A percentile compares a stretch with the other conserved stretches of the same genome.
Conservation (phyloP, 2,329 filamentous ascomycete genomes). For the Tolypocladium cylindrosporum region DNA sequence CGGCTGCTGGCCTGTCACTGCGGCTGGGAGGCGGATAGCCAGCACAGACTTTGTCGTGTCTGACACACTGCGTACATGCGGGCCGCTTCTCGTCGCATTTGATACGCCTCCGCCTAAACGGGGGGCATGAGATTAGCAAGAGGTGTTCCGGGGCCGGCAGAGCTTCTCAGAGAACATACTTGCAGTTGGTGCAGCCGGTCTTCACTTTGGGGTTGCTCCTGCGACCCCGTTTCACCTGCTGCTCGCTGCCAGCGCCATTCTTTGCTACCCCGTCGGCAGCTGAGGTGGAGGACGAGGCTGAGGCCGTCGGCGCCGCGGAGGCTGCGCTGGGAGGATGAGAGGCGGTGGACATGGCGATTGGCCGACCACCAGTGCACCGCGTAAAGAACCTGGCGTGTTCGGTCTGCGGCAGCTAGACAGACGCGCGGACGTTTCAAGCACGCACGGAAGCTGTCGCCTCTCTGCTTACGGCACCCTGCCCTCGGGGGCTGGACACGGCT, state of each 20-base stretch:
- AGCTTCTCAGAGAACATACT: conserved; percentile 38
- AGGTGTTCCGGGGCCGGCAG: background rate
- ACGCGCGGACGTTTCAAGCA: background rate
- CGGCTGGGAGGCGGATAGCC: conserved; percentile 52
- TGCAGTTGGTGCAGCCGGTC: conserved; percentile 58
- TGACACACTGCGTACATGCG: conserved; percentile 48
- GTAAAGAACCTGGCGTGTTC: background rate
- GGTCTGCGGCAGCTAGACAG: background rate
- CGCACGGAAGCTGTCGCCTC: background rate
- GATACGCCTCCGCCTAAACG: conserved; percentile 44
- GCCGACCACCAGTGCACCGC: background rate
- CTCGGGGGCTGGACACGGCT: background rate
- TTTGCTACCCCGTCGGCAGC: background rate
- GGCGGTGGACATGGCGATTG: background rate
- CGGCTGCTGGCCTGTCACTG: conserved; percentile 32
- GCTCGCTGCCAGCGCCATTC: background rate
- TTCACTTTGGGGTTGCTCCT: conserved; percentile 53
- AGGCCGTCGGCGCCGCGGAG: background rate
- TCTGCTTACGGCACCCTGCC: background rate
- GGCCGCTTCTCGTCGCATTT: conserved; percentile 59
- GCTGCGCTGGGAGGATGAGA: background rate
- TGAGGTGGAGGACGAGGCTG: background rate
- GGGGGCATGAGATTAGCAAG: background rate
- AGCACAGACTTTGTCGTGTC: conserved; percentile 46
- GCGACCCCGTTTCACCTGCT: conserved; percentile 30